Conservation (phyloP, 192 early-diverging fungal genomes). For the Linnemannia zychae region DNA sequence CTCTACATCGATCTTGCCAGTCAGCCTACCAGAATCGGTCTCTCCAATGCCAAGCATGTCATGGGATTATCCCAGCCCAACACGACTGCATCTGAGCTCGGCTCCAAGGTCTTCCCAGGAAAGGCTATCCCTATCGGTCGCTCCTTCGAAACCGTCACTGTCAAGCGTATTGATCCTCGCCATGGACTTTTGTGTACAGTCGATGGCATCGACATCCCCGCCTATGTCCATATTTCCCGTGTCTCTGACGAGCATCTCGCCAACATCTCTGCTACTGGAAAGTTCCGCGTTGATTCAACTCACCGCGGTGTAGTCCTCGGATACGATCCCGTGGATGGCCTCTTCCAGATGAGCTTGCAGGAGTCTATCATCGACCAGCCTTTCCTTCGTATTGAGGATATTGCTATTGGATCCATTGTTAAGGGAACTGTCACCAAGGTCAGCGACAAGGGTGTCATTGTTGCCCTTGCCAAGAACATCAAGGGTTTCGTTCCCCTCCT, state of each 20-base stretch:
- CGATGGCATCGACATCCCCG: constrained; percentile 59
- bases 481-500: constrained; percentile 77
- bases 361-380: constrained; percentile 75
- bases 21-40: constrained; percentile 71
- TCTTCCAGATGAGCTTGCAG: constrained; percentile 82
- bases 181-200: constrained; percentile 76
- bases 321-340: constrained; percentile 81
- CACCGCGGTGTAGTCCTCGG: constrained; percentile 87
- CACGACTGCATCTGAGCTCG: constrained; percentile 14
- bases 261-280: constrained; percentile 66
- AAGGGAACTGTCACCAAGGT: constrained; percentile 64
- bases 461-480: constrained; percentile 71
- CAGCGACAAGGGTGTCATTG: constrained; percentile 67
- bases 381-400: constrained; percentile 77
- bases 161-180: constrained; percentile 72
- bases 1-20: constrained; percentile 79
- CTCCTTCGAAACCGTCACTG: constrained; percentile 71
- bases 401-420: constrained; percentile 72
- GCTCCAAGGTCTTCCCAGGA: constrained; percentile 53
- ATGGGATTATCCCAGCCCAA: constrained; percentile 55
- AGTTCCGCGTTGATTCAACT: constrained; percentile 72
- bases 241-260: constrained; percentile 76
- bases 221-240: constrained; percentile 77
- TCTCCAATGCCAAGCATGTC: constrained; percentile 71
- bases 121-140: constrained; percentile 77